phyloP scores from a whole-genome alignment of 140 eudicot species.

The Ambrosia hybrid region DNA sequence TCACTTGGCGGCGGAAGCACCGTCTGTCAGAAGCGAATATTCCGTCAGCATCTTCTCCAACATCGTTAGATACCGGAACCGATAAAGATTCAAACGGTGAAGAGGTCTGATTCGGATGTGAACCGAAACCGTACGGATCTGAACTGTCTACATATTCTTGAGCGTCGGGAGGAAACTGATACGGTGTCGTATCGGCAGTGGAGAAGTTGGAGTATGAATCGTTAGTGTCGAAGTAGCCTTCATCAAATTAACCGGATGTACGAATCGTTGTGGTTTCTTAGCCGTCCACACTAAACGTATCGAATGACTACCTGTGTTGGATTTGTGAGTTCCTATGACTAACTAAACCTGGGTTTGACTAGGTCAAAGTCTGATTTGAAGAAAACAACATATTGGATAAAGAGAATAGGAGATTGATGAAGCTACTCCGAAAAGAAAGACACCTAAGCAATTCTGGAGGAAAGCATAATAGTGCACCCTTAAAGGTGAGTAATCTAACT shows the following conservation, averaged over 20 bases:
- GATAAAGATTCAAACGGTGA: too few species aligned
- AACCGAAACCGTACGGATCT: constrained; percentile 73
- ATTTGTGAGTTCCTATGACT: constrained; percentile 3
- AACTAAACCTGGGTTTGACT: constrained; percentile 21
- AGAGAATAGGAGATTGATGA: constrained; percentile 71
- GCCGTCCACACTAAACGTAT: constrained; percentile 64
- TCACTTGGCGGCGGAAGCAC: constrained; percentile 88
- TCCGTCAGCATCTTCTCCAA: constrained; percentile 60
- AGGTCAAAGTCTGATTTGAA: constrained; percentile 66
- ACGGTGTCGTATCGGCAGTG: constrained; percentile 39
- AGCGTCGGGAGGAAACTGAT: constrained; percentile 33
- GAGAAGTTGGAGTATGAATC: constrained; percentile 43
- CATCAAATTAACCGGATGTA: constrained; percentile 47
- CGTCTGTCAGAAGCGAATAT: constrained; percentile 75
- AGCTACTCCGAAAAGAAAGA: constrained; percentile 47
- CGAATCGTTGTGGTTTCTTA: constrained; percentile 39
- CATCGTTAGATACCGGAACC: constrained; percentile 47
- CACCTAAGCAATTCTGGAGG: constrained; percentile 59
- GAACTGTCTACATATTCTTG: constrained; percentile 47
- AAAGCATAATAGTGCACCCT: constrained; percentile 53
- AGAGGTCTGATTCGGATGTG: constrained; percentile 27
- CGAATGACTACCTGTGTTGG: constrained; percentile 36
- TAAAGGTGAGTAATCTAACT: constrained; percentile 52
- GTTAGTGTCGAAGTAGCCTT: constrained; percentile 49
- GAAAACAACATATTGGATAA: constrained; percentile 57